A percentile compares a stretch with the other conserved stretches of the same genome.
Evolutionary conservation across 345 rosid genomes (phyloP).

Genomic region (Jatropha curcas): DNA sequence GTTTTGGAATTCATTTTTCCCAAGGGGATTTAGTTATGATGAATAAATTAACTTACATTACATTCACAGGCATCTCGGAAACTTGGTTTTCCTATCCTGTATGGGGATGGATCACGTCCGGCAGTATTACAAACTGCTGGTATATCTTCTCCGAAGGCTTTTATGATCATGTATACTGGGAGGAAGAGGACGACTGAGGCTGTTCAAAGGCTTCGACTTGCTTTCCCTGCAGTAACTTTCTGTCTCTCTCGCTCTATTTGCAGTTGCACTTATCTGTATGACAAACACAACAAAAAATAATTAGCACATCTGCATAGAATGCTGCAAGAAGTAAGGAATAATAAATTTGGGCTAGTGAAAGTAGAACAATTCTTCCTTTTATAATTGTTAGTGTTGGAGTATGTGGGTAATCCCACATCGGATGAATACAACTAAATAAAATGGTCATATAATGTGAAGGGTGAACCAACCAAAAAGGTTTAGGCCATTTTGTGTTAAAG

Average conservation of each 20-base stretch:
- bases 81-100: constrained; percentile 81
- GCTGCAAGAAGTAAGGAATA: not conserved
- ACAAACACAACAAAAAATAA: not conserved
- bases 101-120: constrained; percentile 91
- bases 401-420: too few species aligned
- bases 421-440: too few species aligned
- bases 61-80: constrained; percentile 66
- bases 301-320: not conserved
- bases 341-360: not conserved
- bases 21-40: not conserved
- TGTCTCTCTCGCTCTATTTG: constrained; percentile 4
- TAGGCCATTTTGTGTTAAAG: too few species aligned
- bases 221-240: constrained; percentile 68
- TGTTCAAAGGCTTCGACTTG: constrained; percentile 84
- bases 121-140: constrained; percentile 88
- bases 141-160: constrained; percentile 83
- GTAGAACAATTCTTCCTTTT: not conserved
- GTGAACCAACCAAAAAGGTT: too few species aligned
- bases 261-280: not conserved
- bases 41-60: not conserved
- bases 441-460: too few species aligned
- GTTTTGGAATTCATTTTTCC: not conserved
- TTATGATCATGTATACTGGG: constrained; percentile 88
- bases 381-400: too few species aligned
- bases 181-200: constrained; percentile 78